phyloP scores from a whole-genome alignment of 2,329 filamentous ascomycete species.

The Plectosphaerella sp. region DNA sequence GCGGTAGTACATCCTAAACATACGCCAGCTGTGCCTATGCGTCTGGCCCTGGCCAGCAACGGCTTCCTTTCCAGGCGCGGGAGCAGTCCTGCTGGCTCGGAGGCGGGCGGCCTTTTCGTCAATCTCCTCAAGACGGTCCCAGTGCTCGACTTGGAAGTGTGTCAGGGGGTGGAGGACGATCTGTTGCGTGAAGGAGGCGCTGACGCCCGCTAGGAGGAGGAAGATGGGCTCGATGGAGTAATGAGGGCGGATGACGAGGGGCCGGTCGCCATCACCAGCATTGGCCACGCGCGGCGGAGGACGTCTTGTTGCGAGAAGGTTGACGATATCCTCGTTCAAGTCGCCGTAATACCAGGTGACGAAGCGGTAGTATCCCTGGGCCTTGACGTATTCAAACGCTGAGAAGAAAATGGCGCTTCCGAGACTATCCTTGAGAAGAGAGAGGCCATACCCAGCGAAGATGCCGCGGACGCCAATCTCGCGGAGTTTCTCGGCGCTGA shows the following conservation, averaged over 20 bases:
- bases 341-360: constrained; percentile 67
- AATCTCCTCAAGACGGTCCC: constrained; percentile 67
- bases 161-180: constrained; percentile 66
- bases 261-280: constrained; percentile 17
- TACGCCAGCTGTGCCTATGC: constrained; percentile 37
- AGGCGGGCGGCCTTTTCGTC: constrained; percentile 55
- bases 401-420: constrained; percentile 71
- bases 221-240: constrained; percentile 75
- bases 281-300: constrained; percentile 17
- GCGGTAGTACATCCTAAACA: constrained; percentile 62
- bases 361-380: constrained; percentile 68
- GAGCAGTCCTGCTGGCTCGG: constrained; percentile 22
- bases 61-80: constrained; percentile 17
- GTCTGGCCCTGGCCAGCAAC: constrained; percentile 7
- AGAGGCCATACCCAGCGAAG: constrained; percentile 69
- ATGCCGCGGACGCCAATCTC: constrained; percentile 69
- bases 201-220: constrained; percentile 62
- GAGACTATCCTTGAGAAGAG: constrained; percentile 64
- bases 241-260: constrained; percentile 62
- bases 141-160: constrained; percentile 68
- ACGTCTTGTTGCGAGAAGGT: constrained; percentile 42
- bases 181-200: constrained; percentile 66
- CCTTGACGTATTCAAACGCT: constrained; percentile 72
- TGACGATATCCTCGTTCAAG: constrained; percentile 45
- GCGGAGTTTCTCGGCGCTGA: constrained; percentile 57